Evolutionary conservation across 139 green algal genomes (phyloP), one percentile per base, ranked within the genome.

Genomic region (Ettlia oleoabundans): DNA sequence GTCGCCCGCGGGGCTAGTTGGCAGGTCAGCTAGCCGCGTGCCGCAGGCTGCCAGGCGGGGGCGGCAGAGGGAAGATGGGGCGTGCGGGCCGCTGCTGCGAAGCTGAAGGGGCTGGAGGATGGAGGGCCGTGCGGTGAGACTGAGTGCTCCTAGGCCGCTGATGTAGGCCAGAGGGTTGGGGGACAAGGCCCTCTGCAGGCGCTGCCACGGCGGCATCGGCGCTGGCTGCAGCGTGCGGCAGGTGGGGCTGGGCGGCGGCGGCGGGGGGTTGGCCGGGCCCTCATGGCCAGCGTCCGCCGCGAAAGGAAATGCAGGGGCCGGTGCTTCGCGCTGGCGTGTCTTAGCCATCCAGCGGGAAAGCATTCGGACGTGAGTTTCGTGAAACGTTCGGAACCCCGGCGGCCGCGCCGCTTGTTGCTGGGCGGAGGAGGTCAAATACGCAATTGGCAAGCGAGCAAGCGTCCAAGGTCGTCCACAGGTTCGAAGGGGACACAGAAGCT

Each of bases 101-200:
- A 42, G 76, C 32, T 67, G 42, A 62, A 82, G 62, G 24, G 76
- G 76, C 43, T 76, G 76, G 30, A 82, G 64, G 15, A 32, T 40
- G 3, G 62, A 67, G 42, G 63, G 63, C 3, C 76, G 63, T 1
- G 76, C 63, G 4, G 61, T 82, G 30, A 41, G 30, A 28, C 63
- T 30, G 3, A 82, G 75, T 40, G 24, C 32, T 3, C 62, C 64
- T 40, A 82, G 76, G 3, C 38, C 32, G 8, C 42, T 19, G 21
- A 76, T 1, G 22, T 82, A 66, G 24, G n/a, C 64, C 4, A 76
- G 76, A 1, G 76, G 42, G 33, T 67, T 43, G 5, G 42, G 42
- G 2, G 2, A 28, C 24, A 82, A 26, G 3, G 76, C 63, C 3
- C 24, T 32, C 24, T 35, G 43, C 63, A 82, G 9, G 18, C 76